phyloP scores from a whole-genome alignment of 805 yeast species.

The Candida rishiriensis region DNA sequence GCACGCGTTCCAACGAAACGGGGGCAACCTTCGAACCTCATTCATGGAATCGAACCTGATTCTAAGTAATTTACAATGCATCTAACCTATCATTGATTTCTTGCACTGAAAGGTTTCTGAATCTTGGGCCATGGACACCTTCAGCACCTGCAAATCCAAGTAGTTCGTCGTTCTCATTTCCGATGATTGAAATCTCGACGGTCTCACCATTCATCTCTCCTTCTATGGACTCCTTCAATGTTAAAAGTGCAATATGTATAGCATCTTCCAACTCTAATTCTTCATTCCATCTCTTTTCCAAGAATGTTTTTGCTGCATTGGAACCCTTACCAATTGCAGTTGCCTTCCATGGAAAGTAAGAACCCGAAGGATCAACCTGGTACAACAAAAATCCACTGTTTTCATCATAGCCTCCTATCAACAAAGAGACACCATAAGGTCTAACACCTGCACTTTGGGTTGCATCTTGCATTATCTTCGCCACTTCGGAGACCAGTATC shows the following conservation, averaged over 20 bases:
- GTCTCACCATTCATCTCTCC: slow-evolving; percentile 98
- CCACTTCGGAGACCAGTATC: slow-evolving; percentile 89
- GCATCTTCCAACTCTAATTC: slow-evolving; percentile 98
- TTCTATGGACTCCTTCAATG: slow-evolving; percentile 93
- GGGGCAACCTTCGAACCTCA: no score
- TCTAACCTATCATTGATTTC: slow-evolving; percentile 96
- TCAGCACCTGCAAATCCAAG: slow-evolving; percentile 84
- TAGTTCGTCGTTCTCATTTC: slow-evolving; percentile 73
- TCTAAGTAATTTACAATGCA: slow-evolving; percentile 51
- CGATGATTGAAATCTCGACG: slow-evolving; percentile 85
- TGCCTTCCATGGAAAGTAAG: slow-evolving; percentile 99
- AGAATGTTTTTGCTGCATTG: slow-evolving; percentile 91
- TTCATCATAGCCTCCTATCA: slow-evolving; percentile 92
- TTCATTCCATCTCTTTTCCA: slow-evolving; percentile 98
- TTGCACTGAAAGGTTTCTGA: slow-evolving; percentile 76
- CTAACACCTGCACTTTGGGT: slow-evolving; percentile 98
- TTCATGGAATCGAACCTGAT: background rate
- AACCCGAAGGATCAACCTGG: slow-evolving; percentile 97
- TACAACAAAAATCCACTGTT: slow-evolving; percentile 67
- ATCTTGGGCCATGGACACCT: slow-evolving; percentile 81
- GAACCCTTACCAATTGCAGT: slow-evolving; percentile 98
- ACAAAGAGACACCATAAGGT: slow-evolving; percentile 94
- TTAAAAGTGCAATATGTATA: slow-evolving; percentile 89
- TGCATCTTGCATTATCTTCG: slow-evolving; percentile 97
- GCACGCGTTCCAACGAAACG: no score